These are phyloP conservation scores for Globisporangium uncinulatum DNA, from an alignment of 352 stramenopile species.

Conservation along the genomic window DNA sequence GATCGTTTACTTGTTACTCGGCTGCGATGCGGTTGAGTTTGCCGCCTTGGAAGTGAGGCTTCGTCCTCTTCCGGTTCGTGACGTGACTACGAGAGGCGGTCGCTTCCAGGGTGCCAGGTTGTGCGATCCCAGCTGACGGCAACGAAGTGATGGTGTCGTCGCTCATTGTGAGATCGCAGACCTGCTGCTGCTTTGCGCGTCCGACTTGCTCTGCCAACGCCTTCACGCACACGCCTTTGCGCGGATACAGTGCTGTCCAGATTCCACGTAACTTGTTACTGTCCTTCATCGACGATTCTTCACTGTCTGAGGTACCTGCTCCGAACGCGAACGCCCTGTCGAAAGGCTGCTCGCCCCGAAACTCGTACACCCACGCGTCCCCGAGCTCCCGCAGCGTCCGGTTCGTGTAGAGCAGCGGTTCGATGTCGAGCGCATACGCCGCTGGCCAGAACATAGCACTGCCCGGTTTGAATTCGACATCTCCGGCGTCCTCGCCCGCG, in stretches of 20 bases:
- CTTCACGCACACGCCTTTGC: conserved; percentile 65
- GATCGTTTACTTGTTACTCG: conserved; percentile 1
- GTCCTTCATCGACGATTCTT: background rate
- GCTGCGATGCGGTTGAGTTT: conserved; percentile 36
- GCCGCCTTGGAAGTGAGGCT: conserved; percentile 37
- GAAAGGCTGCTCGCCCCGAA: conserved; percentile 27
- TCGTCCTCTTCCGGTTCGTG: conserved; percentile 15
- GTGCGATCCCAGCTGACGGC: conserved; percentile 6
- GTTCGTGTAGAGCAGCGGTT: conserved; percentile 33
- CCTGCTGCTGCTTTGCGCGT: conserved; percentile 20
- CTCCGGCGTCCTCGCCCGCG: conserved; percentile 20
- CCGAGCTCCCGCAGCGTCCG: conserved; percentile 37
- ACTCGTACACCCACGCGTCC: conserved; percentile 48
- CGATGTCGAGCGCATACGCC: conserved; percentile 26
- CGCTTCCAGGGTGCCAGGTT: conserved; percentile 3
- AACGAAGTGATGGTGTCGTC: conserved; percentile 4
- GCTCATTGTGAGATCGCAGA: conserved; percentile 1
- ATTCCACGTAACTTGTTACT: conserved; percentile 15
- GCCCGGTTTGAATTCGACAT: conserved; percentile 18
- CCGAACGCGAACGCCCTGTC: conserved; percentile 45
- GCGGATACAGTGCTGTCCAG: conserved; percentile 45
- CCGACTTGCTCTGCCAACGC: conserved; percentile 49
- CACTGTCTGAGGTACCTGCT: background rate
- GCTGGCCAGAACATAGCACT: conserved; percentile 46
- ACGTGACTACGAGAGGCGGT: background rate